Evolutionary conservation across 75 land plant species (phyloP).

Genomic region (Cunninghamia lanceolata): DNA sequence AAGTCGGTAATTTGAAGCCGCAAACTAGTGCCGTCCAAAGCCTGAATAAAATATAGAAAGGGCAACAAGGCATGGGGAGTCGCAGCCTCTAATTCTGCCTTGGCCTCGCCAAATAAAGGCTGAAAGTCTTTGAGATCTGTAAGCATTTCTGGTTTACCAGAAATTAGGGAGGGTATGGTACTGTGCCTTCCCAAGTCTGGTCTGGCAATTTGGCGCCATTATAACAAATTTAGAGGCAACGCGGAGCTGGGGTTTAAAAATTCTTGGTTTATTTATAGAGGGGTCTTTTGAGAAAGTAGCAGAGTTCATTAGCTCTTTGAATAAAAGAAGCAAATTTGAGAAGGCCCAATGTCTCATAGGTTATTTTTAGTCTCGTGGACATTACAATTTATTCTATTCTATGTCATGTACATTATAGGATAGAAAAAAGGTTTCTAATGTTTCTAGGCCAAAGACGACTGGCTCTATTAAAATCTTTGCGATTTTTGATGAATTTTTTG

Average conservation of each 20-base stretch:
- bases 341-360: too few species aligned
- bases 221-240: neutral
- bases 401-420: too few species aligned
- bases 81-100: conserved; percentile 24
- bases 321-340: too few species aligned
- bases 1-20: conserved; percentile 48
- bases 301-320: too few species aligned
- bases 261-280: too few species aligned
- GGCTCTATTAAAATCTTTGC: too few species aligned
- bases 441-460: too few species aligned
- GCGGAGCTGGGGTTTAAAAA: neutral
- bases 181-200: neutral
- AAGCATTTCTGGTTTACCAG: neutral
- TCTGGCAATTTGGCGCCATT: neutral
- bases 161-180: neutral
- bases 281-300: too few species aligned
- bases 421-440: too few species aligned
- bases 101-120: conserved; percentile 53
- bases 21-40: conserved; percentile 34
- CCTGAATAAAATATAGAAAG: conserved; percentile 45
- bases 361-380: too few species aligned
- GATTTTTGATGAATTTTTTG: too few species aligned
- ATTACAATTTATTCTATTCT: too few species aligned
- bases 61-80: conserved; percentile 15
- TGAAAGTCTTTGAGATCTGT: conserved; percentile 27